Base-by-base conservation (phyloP, 1,284 basidiomycete genomes). In the Schizophyllum commune region DNA sequence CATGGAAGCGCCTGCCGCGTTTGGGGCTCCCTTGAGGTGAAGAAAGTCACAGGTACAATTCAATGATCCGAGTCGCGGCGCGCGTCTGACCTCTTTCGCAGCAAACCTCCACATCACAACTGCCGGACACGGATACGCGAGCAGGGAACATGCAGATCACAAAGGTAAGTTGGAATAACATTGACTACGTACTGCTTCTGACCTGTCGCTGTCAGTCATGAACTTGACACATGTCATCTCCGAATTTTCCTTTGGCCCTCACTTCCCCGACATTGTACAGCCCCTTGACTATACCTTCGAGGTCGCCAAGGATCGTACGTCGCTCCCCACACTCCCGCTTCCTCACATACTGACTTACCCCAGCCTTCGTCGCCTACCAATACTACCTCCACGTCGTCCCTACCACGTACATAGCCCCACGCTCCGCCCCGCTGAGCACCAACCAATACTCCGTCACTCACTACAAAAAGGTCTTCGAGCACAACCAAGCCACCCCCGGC, bases 391-490 rank as follows among this genome's bases (percentile, higher is more conserved):
- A 92, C 56, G 91, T 98, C 63, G 95, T 99, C 1, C 96, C 96
- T 0, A 98, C 96, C 0, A 91, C 89, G 2, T 98, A 98, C 74
- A 83, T 96, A 64, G 88, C 83, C 33, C 88, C 77, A 51, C 84
- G 79, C 61, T 83, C 74, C 60, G 71, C 58, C 27, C 84, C 88
- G 8, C 72, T 92, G n/a, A 73, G 84, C 33, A 99, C 96, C 0
- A 88, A 95, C 68, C 91, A 98, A 74, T 98, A 99, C 76, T 94
- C 92, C 57, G 96, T 98, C 1, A 98, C 94, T 0, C 94, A 98
- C 74, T 96, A 98, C 73, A 86, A 85, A 1, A 85, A 92, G 13
- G 79, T 83, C 15, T 79, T 97, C 11, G 79, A 88, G 55, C 91
- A 94, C 69, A 85, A 91, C 63, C 74, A 79, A 27, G 92, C 91